These are phyloP conservation scores for Tremella mesenterica DNA, from an alignment of 768 basidiomycete species.

Conservation along the genomic window DNA sequence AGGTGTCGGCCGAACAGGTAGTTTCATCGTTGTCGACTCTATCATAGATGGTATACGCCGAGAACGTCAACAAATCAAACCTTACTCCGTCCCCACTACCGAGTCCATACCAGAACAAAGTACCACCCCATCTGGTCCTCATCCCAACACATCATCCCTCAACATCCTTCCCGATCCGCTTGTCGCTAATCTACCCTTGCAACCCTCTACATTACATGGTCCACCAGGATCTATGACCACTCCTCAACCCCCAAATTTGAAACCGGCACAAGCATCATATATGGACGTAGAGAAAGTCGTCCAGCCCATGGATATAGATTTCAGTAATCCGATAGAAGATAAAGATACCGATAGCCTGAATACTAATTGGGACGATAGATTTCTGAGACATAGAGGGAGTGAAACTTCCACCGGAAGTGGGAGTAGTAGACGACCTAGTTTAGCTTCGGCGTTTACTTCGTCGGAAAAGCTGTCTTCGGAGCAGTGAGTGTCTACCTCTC, in stretches of 20 bases:
- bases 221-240: not conserved
- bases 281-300: not conserved
- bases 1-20: constrained; percentile 89
- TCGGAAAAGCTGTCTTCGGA: constrained; percentile 26
- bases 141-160: too few relatives aligned
- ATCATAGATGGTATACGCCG: constrained; percentile 34
- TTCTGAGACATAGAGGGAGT: constrained; percentile 3
- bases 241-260: not conserved
- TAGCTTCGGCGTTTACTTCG: constrained; percentile 16
- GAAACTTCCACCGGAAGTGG: not conserved
- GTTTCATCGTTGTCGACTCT: constrained; percentile 67
- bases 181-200: too few relatives aligned
- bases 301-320: not conserved
- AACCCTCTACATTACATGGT: too few relatives aligned
- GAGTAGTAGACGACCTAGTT: constrained; percentile 14
- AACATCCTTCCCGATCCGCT: too few relatives aligned
- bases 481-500: constrained; percentile 8
- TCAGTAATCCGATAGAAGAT: not conserved
- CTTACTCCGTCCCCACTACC: too few relatives aligned
- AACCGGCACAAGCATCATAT: not conserved
- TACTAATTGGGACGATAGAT: constrained; percentile 1
- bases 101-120: too few relatives aligned
- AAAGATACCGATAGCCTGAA: not conserved
- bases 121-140: too few relatives aligned
- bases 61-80: constrained; percentile 7